Conservation (phyloP, 805 yeast species). For the Maudiozyma saulgeensis region DNA sequence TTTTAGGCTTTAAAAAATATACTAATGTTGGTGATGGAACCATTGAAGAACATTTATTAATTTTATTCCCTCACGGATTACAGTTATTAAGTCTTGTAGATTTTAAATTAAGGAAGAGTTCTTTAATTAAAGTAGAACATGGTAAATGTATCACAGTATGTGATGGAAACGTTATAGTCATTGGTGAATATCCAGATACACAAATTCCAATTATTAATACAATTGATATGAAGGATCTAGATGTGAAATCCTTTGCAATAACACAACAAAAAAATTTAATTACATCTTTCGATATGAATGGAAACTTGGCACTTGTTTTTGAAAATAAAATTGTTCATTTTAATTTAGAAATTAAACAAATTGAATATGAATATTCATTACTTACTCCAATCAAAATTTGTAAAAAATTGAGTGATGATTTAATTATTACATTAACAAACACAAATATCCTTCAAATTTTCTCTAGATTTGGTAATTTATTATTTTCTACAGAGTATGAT, state of each 20-base stretch:
- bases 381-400: slow-evolving; percentile 15
- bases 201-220: slow-evolving; percentile 1
- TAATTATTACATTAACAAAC: slow-evolving; percentile 16
- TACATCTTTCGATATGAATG: slow-evolving; percentile 7
- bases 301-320: slow-evolving; percentile 12
- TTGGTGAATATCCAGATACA: slow-evolving; percentile 7
- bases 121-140: slow-evolving; percentile 14
- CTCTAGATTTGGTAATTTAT: slow-evolving; percentile 21
- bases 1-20: slow-evolving; percentile 19
- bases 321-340: slow-evolving; percentile 13
- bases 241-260: slow-evolving; percentile 5
- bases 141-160: slow-evolving; percentile 14
- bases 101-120: slow-evolving; percentile 20
- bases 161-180: slow-evolving; percentile 14
- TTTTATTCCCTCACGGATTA: slow-evolving; percentile 25
- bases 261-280: slow-evolving; percentile 6
- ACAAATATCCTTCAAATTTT: slow-evolving; percentile 16
- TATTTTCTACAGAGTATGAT: slow-evolving; percentile 18
- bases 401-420: slow-evolving; percentile 12
- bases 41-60: slow-evolving; percentile 17
- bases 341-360: slow-evolving; percentile 9
- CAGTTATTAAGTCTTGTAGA: slow-evolving; percentile 20
- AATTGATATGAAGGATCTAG: slow-evolving; percentile 13
- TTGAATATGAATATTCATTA: slow-evolving; percentile 8
- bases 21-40: slow-evolving; percentile 10